phyloP scores from a whole-genome alignment of 2,329 filamentous ascomycete species.

The Nannizzia gypsea region DNA sequence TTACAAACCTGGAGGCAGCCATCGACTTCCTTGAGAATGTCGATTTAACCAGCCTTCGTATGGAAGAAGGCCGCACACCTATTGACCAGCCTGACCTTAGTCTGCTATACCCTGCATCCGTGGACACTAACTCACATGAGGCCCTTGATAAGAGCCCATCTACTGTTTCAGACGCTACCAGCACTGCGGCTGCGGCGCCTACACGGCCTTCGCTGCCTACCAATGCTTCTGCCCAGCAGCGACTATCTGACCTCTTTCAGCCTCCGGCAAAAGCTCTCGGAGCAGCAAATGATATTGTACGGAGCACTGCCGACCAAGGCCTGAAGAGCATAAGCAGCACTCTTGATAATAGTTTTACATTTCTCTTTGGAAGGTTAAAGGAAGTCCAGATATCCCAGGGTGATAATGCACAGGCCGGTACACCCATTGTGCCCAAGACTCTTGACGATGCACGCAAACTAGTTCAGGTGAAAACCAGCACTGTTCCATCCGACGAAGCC shows the following conservation, averaged over 20 bases:
- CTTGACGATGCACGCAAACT: constrained; percentile 85
- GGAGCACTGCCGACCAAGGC: constrained; percentile 80
- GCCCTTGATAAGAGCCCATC: constrained; percentile 11
- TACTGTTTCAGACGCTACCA: constrained; percentile 17
- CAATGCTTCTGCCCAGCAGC: constrained; percentile 51
- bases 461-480: constrained; percentile 45
- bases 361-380: constrained; percentile 76
- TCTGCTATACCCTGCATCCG: constrained; percentile 16
- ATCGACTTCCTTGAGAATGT: constrained; percentile 93
- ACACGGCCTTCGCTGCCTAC: constrained; percentile 17
- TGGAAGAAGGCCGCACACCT: constrained; percentile 47
- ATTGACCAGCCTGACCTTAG: constrained; percentile 2
- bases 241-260: constrained; percentile 76
- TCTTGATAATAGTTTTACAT: constrained; percentile 84
- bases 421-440: constrained; percentile 64
- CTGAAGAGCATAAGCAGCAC: constrained; percentile 86
- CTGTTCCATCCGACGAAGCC: constrained; percentile 39
- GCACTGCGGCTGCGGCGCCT: constrained; percentile 18
- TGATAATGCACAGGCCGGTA: constrained; percentile 35
- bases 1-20: constrained; percentile 90
- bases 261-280: constrained; percentile 70
- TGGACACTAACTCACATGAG: constrained; percentile 6
- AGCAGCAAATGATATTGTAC: constrained; percentile 70
- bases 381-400: constrained; percentile 47
- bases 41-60: constrained; percentile 75